A percentile compares a stretch with the other conserved stretches of the same genome.
Evolutionary conservation across 2,329 filamentous ascomycete genomes (phyloP).

Genomic region (Diaporthe caulivora): DNA sequence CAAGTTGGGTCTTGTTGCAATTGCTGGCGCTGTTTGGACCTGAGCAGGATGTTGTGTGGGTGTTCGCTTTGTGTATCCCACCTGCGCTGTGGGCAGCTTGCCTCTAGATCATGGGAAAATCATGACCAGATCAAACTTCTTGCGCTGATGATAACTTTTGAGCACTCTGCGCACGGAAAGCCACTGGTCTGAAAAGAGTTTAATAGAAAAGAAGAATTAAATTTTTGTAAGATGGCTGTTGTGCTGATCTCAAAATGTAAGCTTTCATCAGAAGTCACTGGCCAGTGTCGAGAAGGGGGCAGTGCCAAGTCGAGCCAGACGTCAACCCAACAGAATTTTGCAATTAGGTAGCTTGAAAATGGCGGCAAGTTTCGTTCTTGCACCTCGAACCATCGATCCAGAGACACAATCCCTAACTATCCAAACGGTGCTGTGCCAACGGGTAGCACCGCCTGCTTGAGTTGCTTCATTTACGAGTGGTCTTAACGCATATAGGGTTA

Average conservation of each 20-base stretch:
- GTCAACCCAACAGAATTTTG: neutral
- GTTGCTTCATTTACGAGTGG: neutral
- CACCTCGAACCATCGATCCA: neutral
- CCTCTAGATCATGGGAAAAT: neutral
- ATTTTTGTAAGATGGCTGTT: neutral
- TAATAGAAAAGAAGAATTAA: too few relatives aligned
- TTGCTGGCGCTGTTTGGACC: neutral
- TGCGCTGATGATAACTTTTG: too few relatives aligned
- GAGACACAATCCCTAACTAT: too few relatives aligned
- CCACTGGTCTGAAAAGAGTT: too few relatives aligned
- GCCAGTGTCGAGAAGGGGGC: neutral
- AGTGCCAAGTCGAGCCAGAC: neutral
- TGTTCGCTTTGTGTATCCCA: constrained; percentile 9
- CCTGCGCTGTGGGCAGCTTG: constrained; percentile 17
- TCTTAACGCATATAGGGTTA: too few relatives aligned
- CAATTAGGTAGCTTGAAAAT: too few relatives aligned
- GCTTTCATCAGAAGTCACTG: neutral
- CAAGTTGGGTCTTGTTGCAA: constrained; percentile 18
- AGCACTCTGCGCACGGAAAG: neutral
- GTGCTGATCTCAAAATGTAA: neutral
- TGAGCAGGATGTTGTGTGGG: neutral
- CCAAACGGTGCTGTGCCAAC: neutral
- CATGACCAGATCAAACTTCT: neutral
- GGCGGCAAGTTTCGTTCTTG: neutral
- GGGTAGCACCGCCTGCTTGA: neutral